Evolutionary conservation across 176 grass and related monocot species (phyloP), one percentile per base, ranked within the genome.

Genomic region (Ampelocalamus luodianensis): DNA sequence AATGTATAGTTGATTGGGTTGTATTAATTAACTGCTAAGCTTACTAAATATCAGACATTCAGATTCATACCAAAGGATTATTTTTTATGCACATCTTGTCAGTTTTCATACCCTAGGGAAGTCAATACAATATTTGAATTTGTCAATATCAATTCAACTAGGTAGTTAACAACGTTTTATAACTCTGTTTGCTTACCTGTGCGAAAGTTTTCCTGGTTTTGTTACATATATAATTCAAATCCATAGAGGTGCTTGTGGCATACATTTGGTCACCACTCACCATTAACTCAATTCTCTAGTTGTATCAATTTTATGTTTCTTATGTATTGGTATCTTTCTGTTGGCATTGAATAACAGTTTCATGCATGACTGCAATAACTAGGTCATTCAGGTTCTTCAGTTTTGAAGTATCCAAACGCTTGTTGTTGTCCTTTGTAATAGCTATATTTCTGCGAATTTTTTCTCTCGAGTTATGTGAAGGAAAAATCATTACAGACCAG

Each of bases 391-490:
- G 55, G n/a, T 71, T 78, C n/a, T 78, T 68, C 18, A 12, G 17
- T 43, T 65, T 22, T 84, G 38, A 68, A 54, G n/a, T 65, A 79
- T 80, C n/a, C 27, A 89, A 39, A 67, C 26, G 6, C 6, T 51
- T 83, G 9, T 34, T 60, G 49, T 43, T 58, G 10, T 63, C 48
- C 45, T 71, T 75, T 60, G 55, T 38, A 60, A 4, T 68, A 26
- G 49, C 48, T 80, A 26, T 9, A 38, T 5, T 82, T 24, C 4
- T 43, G 32, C 15, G 23, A 84, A 66, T 51, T 68, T 71, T 48
- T 54, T 71, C 8, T 42, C 17, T 56, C 72, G 4, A 34, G 14
- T 38, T 43, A 5, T 75, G 87, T 1, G 56, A 88, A 89, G 56
- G 29, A 68, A n/a, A 36, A 54, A 61, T 71, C n/a, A 43, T 50